Percentiles rank a stretch among this genome's conserved stretches.
phyloP scores from a whole-genome alignment of 768 basidiomycete genomes.

The Psilocybe sp. region DNA sequence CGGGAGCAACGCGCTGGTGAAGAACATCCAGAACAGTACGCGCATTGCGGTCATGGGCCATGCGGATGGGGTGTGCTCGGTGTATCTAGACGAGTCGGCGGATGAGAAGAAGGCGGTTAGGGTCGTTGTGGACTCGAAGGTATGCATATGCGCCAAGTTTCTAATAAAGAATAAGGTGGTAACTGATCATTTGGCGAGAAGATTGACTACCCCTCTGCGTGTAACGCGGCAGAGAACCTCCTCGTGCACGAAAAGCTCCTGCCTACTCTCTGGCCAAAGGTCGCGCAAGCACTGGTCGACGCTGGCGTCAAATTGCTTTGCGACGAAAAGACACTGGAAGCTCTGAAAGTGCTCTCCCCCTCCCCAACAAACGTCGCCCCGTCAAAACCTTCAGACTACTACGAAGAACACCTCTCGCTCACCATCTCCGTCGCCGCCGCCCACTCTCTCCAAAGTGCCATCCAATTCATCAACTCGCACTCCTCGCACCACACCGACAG shows the following conservation, averaged over 20 bases:
- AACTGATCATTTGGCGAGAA: slow-evolving; percentile 27
- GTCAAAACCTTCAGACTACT: slow-evolving; percentile 65
- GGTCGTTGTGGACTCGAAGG: slow-evolving; percentile 89
- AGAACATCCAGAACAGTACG: slow-evolving; percentile 84
- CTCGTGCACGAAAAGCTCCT: slow-evolving; percentile 78
- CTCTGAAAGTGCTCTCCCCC: slow-evolving; percentile 40
- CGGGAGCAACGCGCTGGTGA: slow-evolving; percentile 89
- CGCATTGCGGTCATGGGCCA: slow-evolving; percentile 99
- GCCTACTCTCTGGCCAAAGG: slow-evolving; percentile 72
- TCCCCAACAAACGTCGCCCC: slow-evolving; percentile 44
- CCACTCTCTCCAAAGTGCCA: slow-evolving; percentile 69
- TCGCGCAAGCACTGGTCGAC: slow-evolving; percentile 69
- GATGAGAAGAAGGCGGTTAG: slow-evolving; percentile 76
- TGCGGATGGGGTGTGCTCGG: slow-evolving; percentile 91
- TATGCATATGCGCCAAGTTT: slow-evolving; percentile 25
- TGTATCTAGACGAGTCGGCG: slow-evolving; percentile 86
- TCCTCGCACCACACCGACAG: slow-evolving; percentile 94
- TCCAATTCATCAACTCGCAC: slow-evolving; percentile 87
- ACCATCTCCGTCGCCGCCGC: slow-evolving; percentile 79
- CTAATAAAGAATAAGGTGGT: not conserved
- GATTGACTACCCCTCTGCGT: slow-evolving; percentile 94
- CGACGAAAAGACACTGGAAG: slow-evolving; percentile 61
- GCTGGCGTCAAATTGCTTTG: slow-evolving; percentile 78
- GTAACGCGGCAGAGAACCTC: slow-evolving; percentile 89
- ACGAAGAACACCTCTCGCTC: slow-evolving; percentile 85